These are phyloP conservation scores for Pseudotsuga menziesii DNA, from an alignment of 75 land plant genomes.

Conservation along the genomic window DNA sequence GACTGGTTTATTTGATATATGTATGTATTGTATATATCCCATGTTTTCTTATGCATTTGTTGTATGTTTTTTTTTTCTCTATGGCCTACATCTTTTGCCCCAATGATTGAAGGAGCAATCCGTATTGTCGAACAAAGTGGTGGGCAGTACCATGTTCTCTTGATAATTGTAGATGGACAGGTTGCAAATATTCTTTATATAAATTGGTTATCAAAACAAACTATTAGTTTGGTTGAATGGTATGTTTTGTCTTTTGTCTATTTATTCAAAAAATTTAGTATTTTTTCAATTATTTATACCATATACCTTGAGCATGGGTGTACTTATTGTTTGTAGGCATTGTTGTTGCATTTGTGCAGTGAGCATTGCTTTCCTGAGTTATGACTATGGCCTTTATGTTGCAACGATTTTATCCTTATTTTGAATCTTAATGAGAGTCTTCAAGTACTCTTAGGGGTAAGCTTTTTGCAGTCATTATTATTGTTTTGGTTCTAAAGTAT, in stretches of 20 bases:
- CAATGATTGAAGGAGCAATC: constrained; percentile 67
- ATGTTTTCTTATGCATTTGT: neutral
- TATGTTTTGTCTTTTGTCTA: neutral
- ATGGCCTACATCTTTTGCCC: constrained; percentile 91
- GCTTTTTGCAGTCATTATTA: neutral
- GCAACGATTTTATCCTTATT: neutral
- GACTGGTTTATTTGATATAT: neutral
- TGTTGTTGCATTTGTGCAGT: neutral
- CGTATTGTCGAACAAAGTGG: constrained; percentile 70
- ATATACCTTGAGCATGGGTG: too few species aligned
- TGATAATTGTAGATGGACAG: constrained; percentile 86
- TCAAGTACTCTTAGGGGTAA: neutral
- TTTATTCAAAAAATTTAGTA: neutral
- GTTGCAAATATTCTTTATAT: constrained; percentile 18
- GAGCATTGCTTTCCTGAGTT: neutral
- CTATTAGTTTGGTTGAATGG: neutral
- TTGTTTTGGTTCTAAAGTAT: too few species aligned
- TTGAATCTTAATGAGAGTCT: neutral
- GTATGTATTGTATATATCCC: neutral
- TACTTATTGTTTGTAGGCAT: neutral
- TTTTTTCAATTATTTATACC: too few species aligned
- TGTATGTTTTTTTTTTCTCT: constrained; percentile 3
- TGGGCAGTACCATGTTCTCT: constrained; percentile 83
- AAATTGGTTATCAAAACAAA: neutral
- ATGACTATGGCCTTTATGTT: too few species aligned